phyloP scores from a whole-genome alignment of 2,329 filamentous ascomycete species.

The Fonsecaea erecta region DNA sequence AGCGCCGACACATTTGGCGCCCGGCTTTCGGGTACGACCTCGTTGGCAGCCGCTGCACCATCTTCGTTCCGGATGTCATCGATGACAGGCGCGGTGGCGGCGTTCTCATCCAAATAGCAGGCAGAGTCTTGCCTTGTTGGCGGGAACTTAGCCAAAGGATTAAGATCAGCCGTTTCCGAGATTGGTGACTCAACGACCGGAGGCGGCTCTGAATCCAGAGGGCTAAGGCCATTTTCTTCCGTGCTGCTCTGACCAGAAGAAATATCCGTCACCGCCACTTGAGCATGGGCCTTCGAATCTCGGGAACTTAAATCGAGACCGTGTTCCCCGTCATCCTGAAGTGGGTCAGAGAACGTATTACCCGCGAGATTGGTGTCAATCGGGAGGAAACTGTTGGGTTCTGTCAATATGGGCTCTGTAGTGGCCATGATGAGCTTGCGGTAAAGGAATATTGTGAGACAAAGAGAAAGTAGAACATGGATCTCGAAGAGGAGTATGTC shows the following conservation, averaged over 20 bases:
- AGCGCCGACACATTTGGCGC: constrained; percentile 1
- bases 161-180: background rate
- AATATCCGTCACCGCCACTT: constrained; percentile 2
- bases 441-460: background rate
- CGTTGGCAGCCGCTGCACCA: background rate
- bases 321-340: background rate
- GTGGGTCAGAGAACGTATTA: background rate
- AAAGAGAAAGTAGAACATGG: background rate
- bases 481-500: background rate
- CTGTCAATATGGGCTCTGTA: background rate
- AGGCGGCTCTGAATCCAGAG: background rate
- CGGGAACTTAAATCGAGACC: background rate
- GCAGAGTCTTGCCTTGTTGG: background rate
- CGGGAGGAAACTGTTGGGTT: background rate
- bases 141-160: background rate
- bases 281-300: background rate
- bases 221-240: background rate
- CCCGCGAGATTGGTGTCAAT: background rate
- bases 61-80: background rate
- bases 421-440: background rate
- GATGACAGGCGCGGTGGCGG: background rate
- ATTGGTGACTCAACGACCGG: background rate
- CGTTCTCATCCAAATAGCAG: background rate
- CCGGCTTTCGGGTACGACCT: background rate
- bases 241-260: background rate